These are phyloP conservation scores for Naganishia liquefaciens DNA, from an alignment of 1,284 basidiomycete genomes.

Conservation along the genomic window DNA sequence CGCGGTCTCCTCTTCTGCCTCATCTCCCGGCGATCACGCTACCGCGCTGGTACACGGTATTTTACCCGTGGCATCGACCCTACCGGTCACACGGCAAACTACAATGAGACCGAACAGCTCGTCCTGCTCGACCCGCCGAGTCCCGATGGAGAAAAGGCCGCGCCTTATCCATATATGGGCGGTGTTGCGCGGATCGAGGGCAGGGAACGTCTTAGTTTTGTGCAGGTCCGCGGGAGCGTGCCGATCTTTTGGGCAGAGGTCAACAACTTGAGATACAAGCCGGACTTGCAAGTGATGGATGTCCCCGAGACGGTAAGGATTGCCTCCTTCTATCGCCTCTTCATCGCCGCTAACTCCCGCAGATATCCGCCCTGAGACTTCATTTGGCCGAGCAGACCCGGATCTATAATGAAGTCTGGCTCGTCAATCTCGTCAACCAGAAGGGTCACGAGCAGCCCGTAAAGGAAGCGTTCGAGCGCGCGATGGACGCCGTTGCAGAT, in stretches of 20 bases:
- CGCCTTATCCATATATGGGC: conserved; percentile 16
- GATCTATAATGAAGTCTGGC: conserved; percentile 74
- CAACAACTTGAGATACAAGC: conserved; percentile 94
- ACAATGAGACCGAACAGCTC: conserved; percentile 92
- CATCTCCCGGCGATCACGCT: conserved; percentile 88
- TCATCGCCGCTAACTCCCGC: neutral
- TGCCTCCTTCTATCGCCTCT: too few species aligned
- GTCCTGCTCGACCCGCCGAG: conserved; percentile 66
- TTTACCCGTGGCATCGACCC: conserved; percentile 91
- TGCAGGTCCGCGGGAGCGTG: conserved; percentile 91
- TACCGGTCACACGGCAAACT: conserved; percentile 68
- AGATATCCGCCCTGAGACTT: conserved; percentile 70
- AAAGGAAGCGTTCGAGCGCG: conserved; percentile 91
- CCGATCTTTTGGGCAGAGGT: conserved; percentile 97
- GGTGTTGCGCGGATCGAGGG: conserved; percentile 55
- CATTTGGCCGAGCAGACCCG: conserved; percentile 77
- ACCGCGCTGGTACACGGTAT: conserved; percentile 94
- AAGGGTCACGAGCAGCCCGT: conserved; percentile 92
- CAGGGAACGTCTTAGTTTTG: conserved; percentile 67
- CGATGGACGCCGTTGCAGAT: conserved; percentile 57
- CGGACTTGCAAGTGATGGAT: conserved; percentile 96
- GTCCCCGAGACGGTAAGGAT: conserved; percentile 71
- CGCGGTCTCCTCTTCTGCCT: conserved; percentile 81
- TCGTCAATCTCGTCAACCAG: conserved; percentile 94
- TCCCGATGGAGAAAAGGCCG: conserved; percentile 45